Evolutionary conservation across 2,329 filamentous ascomycete species (phyloP).

Genomic region (Phialophora macrospora): DNA sequence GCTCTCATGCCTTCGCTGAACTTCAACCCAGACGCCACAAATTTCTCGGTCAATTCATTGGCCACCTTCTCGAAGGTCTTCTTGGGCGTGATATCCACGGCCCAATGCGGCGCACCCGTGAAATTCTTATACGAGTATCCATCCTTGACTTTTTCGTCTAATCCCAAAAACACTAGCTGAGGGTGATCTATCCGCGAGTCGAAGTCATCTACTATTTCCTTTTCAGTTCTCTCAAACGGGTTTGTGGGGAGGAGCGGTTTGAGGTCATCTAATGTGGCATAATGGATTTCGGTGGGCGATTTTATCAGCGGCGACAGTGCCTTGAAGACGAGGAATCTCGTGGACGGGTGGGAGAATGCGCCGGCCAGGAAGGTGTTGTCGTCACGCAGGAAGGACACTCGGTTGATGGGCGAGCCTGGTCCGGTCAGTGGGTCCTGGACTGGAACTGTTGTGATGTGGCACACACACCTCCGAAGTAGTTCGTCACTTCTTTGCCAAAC

Average conservation of each 20-base stretch:
- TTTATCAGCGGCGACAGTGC: conserved; percentile 74
- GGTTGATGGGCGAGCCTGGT: conserved; percentile 56
- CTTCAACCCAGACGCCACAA: conserved; percentile 65
- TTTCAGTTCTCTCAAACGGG: conserved; percentile 73
- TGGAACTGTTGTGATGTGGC: not conserved
- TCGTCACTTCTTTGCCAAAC: conserved; percentile 57
- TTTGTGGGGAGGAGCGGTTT: conserved; percentile 70
- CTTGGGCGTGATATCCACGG: conserved; percentile 81
- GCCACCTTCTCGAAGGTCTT: conserved; percentile 67
- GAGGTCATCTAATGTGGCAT: conserved; percentile 71
- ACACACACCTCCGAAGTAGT: conserved; percentile 58
- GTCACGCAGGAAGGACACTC: conserved; percentile 55
- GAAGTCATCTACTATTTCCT: conserved; percentile 72
- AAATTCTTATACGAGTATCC: conserved; percentile 62
- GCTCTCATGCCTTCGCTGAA: conserved; percentile 71
- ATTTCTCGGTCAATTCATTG: conserved; percentile 62
- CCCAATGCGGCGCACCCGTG: conserved; percentile 82
- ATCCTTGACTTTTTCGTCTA: conserved; percentile 68
- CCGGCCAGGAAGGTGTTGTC: conserved; percentile 55
- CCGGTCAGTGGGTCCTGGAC: not conserved
- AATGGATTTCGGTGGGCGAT: conserved; percentile 66
- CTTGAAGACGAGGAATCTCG: conserved; percentile 76
- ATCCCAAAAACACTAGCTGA: conserved; percentile 80
- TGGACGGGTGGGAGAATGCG: conserved; percentile 54
- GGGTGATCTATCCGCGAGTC: conserved; percentile 72